These are phyloP conservation scores for Letharia lupina DNA, from an alignment of 495 filamentous ascomycete genomes.

Conservation along the genomic window DNA sequence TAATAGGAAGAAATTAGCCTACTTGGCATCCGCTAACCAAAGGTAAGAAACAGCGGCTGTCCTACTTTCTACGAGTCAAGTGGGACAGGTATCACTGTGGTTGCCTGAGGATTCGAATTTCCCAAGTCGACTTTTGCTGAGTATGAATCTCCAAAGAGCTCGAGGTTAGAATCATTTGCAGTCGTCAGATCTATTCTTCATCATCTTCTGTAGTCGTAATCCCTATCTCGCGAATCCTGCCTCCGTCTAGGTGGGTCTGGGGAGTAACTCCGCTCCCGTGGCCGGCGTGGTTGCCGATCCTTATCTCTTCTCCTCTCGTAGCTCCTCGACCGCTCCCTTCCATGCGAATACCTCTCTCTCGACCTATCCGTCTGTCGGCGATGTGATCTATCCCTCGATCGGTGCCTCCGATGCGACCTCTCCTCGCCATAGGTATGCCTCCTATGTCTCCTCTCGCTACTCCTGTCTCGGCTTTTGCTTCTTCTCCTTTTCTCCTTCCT, in stretches of 20 bases:
- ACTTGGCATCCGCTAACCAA: too few species aligned
- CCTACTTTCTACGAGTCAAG: too few species aligned
- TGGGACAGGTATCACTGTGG: too few species aligned
- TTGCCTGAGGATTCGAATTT: too few species aligned
- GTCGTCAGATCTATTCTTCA: too few species aligned
- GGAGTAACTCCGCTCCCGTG: slow-evolving; percentile 29
- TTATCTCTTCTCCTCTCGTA: slow-evolving; percentile 29
- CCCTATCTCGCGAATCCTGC: slow-evolving; percentile 10
- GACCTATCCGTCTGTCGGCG: slow-evolving; percentile 29
- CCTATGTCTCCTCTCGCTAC: slow-evolving; percentile 33
- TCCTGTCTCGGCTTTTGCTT: slow-evolving; percentile 28
- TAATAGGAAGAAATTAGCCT: too few species aligned
- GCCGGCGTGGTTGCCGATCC: slow-evolving; percentile 24
- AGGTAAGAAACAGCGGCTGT: too few species aligned
- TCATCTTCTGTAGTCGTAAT: slow-evolving; percentile 7
- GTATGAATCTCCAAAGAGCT: too few species aligned
- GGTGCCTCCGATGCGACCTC: slow-evolving; percentile 31
- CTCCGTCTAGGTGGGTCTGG: slow-evolving; percentile 23
- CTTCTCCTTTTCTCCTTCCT: slow-evolving; percentile 14
- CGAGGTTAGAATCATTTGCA: too few species aligned
- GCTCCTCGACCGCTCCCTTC: slow-evolving; percentile 31
- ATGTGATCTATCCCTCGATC: slow-evolving; percentile 26
- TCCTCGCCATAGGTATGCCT: slow-evolving; percentile 33
- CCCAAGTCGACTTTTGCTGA: too few species aligned
- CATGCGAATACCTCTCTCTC: slow-evolving; percentile 25